A percentile compares a stretch with the other conserved stretches of the same genome.
Conservation (phyloP, 306 rosid species). For the Prinsepia uniflora region DNA sequence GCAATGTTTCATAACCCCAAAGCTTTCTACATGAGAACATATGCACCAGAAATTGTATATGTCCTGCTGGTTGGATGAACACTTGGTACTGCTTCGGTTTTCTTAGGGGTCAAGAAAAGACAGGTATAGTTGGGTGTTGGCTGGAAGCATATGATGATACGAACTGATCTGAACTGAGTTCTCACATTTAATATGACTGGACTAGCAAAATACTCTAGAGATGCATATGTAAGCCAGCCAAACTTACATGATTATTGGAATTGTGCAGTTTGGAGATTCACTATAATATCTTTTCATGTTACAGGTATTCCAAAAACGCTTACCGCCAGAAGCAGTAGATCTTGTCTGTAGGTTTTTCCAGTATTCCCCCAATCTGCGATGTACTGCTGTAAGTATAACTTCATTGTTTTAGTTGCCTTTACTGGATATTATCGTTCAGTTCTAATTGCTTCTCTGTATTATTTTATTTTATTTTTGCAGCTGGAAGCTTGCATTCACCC, state of each 20-base stretch:
- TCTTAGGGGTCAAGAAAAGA: neutral
- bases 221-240: neutral
- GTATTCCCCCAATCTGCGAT: conserved; percentile 96
- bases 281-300: conserved; percentile 16
- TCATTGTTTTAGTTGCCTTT: conserved; percentile 3
- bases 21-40: too few species aligned
- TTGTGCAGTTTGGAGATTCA: conserved; percentile 5
- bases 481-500: conserved; percentile 99
- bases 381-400: conserved; percentile 78
- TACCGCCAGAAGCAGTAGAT: conserved; percentile 99
- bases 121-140: neutral
- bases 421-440: neutral
- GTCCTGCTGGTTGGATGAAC: neutral
- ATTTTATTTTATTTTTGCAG: conserved; percentile 40
- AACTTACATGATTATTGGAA: neutral
- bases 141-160: neutral
- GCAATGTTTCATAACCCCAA: too few species aligned
- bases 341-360: conserved; percentile 98
- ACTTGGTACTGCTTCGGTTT: neutral
- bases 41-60: neutral
- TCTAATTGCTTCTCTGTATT: conserved; percentile 11
- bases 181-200: neutral
- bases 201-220: neutral
- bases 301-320: conserved; percentile 95
- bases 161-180: neutral